These are phyloP conservation scores for Carpinus fangiana DNA, from an alignment of 306 rosid genomes.

Conservation along the genomic window DNA sequence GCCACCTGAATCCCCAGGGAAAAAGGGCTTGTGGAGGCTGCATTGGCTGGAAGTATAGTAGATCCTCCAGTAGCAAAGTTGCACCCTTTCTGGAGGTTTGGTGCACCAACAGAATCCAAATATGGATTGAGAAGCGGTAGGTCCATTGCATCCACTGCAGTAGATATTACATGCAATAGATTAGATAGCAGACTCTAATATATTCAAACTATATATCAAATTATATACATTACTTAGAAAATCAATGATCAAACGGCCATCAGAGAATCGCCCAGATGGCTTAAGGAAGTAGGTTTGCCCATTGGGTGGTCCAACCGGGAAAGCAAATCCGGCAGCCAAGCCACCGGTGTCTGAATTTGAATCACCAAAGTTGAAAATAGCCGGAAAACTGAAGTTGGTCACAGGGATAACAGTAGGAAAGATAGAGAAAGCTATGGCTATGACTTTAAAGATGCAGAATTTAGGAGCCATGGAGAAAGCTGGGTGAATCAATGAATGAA, in stretches of 20 bases:
- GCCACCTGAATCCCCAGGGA: constrained; percentile 37
- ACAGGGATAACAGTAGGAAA: constrained; percentile 19
- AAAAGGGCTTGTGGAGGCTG: constrained; percentile 30
- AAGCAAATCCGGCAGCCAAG: constrained; percentile 34
- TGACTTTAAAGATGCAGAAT: constrained; percentile 3
- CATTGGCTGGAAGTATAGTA: constrained; percentile 41
- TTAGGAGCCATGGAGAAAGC: constrained; percentile 21
- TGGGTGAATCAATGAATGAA: background rate
- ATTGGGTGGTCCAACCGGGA: constrained; percentile 23
- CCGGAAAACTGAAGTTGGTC: constrained; percentile 25
- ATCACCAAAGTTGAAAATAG: constrained; percentile 45
- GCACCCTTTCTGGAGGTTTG: constrained; percentile 42
- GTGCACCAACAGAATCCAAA: constrained; percentile 46
- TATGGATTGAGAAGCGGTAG: constrained; percentile 41
- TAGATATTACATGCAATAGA: background rate
- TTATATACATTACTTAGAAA: constrained; percentile 29
- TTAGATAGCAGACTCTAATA: background rate
- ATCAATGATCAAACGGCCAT: constrained; percentile 49
- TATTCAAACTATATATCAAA: background rate
- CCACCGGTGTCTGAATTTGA: constrained; percentile 49
- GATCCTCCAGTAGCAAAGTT: constrained; percentile 42
- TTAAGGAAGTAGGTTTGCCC: constrained; percentile 31
- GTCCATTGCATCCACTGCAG: constrained; percentile 33
- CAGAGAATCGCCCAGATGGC: constrained; percentile 39
- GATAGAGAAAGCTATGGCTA: constrained; percentile 3